phyloP scores from a whole-genome alignment of 116 monocot species.

The Cymodocea nodosa region DNA sequence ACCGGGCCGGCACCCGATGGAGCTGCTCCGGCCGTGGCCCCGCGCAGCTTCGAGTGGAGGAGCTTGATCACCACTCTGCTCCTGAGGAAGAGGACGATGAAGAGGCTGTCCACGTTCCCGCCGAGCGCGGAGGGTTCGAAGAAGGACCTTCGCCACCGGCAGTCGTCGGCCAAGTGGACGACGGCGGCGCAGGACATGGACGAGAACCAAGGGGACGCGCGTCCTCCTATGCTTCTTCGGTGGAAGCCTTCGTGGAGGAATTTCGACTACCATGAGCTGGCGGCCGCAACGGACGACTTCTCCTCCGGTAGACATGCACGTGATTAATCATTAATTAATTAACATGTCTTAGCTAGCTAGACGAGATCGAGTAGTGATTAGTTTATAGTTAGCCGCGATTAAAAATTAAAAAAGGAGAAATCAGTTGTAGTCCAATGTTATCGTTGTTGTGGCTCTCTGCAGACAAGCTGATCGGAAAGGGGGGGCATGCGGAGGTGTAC shows the following conservation, averaged over 20 bases:
- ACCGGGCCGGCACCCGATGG: slow-evolving; percentile 7
- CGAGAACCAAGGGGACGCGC: not conserved
- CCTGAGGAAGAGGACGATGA: slow-evolving; percentile 35
- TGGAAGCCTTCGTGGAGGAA: slow-evolving; percentile 78
- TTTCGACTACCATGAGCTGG: slow-evolving; percentile 67
- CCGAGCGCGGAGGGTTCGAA: slow-evolving; percentile 19
- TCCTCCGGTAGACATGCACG: slow-evolving; percentile 40
- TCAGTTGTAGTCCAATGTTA: no score
- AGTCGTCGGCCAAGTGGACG: not conserved
- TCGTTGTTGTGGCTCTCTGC: not conserved
- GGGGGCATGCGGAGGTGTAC: slow-evolving; percentile 25
- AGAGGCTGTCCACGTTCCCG: slow-evolving; percentile 50
- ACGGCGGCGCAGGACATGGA: not conserved
- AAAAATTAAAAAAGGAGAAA: no score
- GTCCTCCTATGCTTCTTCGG: slow-evolving; percentile 12
- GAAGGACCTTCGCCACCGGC: not conserved
- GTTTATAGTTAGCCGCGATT: no score
- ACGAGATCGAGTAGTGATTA: no score
- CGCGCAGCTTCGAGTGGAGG: slow-evolving; percentile 47
- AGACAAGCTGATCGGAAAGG: slow-evolving; percentile 19
- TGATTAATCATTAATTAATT: not conserved
- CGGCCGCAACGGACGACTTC: slow-evolving; percentile 66
- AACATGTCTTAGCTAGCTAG: no score
- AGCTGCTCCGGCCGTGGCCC: slow-evolving; percentile 5
- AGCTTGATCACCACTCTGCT: slow-evolving; percentile 41